Conservation (phyloP, 192 early-diverging fungal species). For the Spizellomyces punctatus region DNA sequence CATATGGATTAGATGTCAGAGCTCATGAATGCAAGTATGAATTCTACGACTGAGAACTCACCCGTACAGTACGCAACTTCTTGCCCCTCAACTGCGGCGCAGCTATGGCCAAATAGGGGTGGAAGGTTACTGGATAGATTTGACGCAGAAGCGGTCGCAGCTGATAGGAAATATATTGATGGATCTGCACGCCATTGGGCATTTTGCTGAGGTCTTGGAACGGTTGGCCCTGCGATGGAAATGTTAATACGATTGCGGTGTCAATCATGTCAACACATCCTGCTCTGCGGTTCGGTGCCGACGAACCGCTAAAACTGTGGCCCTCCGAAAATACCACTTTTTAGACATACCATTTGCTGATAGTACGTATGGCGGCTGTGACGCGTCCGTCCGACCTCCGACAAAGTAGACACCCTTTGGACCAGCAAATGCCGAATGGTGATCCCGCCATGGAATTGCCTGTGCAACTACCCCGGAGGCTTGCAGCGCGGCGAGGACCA, state of each 20-base stretch:
- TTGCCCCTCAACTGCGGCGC: background rate
- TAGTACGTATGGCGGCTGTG: background rate
- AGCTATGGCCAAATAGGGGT: conserved; percentile 25
- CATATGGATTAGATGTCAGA: background rate
- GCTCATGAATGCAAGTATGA: background rate
- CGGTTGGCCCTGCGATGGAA: background rate
- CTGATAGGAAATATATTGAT: background rate
- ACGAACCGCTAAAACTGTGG: background rate
- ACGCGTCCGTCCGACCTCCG: conserved; percentile 14
- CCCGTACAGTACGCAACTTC: conserved; percentile 27
- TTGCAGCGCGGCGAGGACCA: no score
- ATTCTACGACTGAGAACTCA: background rate
- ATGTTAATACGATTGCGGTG: background rate
- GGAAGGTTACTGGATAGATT: conserved; percentile 5
- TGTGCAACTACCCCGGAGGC: no score
- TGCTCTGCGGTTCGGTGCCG: no score
- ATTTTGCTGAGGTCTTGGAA: background rate
- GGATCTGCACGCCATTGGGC: background rate
- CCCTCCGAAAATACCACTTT: background rate
- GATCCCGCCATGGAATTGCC: conserved; percentile 26
- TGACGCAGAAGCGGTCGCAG: background rate
- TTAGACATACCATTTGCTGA: background rate
- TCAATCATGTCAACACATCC: background rate
- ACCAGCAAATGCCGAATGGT: conserved; percentile 15
- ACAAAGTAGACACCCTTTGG: conserved; percentile 18